A percentile compares a stretch with the other conserved stretches of the same genome.
Conservation (phyloP, 345 rosid species). For the Angophora floribunda region DNA sequence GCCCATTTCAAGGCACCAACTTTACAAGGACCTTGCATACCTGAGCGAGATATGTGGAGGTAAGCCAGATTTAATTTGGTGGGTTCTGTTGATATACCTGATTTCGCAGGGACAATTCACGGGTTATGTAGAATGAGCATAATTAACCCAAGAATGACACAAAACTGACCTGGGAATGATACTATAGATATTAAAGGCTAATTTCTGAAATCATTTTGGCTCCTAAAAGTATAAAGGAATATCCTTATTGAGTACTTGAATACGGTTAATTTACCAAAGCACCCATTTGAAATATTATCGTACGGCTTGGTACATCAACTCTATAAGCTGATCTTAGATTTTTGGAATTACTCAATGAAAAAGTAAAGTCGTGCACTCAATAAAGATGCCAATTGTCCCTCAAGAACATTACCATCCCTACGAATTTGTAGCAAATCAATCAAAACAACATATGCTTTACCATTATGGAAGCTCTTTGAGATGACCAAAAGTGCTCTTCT, state of each 20-base stretch:
- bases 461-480: neutral
- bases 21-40: neutral
- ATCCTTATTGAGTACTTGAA: neutral
- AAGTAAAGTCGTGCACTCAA: neutral
- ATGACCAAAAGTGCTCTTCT: neutral
- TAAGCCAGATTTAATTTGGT: neutral
- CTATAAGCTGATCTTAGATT: neutral
- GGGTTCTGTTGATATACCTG: neutral
- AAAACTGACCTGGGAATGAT: neutral
- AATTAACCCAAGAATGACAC: neutral
- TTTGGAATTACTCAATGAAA: neutral
- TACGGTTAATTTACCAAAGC: neutral
- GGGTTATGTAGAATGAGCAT: neutral
- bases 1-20: neutral
- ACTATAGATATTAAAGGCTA: neutral
- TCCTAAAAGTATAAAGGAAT: neutral
- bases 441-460: neutral
- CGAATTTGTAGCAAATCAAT: neutral
- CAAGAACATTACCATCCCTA: neutral
- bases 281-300: neutral
- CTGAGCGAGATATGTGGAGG: neutral
- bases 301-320: neutral
- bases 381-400: neutral
- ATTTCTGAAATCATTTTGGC: neutral
- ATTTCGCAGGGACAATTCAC: neutral